Base-by-base conservation (phyloP, 1,284 basidiomycete species). In the Thelephora terrestris region DNA sequence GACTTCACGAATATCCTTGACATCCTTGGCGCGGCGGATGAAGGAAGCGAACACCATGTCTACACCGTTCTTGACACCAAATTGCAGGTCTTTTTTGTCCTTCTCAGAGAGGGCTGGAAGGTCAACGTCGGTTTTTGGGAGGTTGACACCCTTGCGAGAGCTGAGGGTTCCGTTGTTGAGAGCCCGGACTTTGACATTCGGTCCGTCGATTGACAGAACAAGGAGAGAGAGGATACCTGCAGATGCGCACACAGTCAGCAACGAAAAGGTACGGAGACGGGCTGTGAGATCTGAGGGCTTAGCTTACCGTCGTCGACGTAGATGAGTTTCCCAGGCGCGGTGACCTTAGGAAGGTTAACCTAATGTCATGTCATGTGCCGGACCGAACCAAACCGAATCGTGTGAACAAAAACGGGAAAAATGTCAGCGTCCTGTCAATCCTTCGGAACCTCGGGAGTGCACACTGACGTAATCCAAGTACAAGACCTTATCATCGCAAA, bases 1-100 rank as follows among this genome's bases (percentile, higher is more conserved):
- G 52, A 91, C 86, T 50, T 81, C 75, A 56, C 91, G 85, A 64
- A 98, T 97, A 62, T 95, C 89, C 54, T 73, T 77, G 62, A 98
- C 92, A 65, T 98, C 93, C 60, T 95, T 77, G 38, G 80, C 93
- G 49, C 86, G 82, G 55, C 94, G 91, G 67, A 98, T 97, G 66
- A 97, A 98, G 2, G 94, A 97, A 16, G 93, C 93, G 63, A 98
- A 98, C 64, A 98, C 71, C 92, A 99, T 99, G 76, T 99, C 96
- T 57, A 99, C 92, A 54, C 85, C 83, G 69, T 99, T 98, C 75
- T 85, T 88, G 65, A 97, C 95, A 70, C 96, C 96, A 57, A 99
- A 99, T 55, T 76, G 68, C 51, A 99, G 72, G 67, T 99, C 96
- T 55, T 83, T 79, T 75, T 94, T 95, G 77, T 99, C 96, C 79